phyloP scores from a whole-genome alignment of 1,284 basidiomycete species.

The Microbotryum saponariae region DNA sequence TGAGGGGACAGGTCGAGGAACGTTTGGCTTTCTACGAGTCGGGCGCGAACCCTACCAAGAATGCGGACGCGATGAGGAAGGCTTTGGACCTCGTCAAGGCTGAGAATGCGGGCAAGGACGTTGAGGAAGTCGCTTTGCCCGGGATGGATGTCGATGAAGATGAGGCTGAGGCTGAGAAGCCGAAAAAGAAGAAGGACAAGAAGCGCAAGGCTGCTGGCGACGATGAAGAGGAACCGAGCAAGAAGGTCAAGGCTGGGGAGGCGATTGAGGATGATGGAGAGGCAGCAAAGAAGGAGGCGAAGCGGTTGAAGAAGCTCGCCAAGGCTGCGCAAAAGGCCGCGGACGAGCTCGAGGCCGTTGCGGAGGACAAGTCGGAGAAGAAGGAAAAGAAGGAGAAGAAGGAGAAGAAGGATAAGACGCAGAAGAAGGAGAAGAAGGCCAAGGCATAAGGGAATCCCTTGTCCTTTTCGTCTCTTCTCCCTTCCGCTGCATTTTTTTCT shows the following conservation, averaged over 20 bases:
- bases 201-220: conserved; percentile 16
- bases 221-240: conserved; percentile 6
- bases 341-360: not conserved
- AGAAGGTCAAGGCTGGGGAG: conserved; percentile 6
- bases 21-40: conserved; percentile 84
- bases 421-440: conserved; percentile 5
- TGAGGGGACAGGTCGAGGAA: conserved; percentile 91
- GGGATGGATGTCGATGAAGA: conserved; percentile 28
- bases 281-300: conserved; percentile 3
- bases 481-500: not conserved
- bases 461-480: not conserved
- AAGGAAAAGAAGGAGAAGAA: conserved; percentile 28
- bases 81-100: conserved; percentile 26
- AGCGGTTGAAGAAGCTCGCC: conserved; percentile 5
- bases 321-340: too few relatives aligned
- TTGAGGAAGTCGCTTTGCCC: conserved; percentile 9
- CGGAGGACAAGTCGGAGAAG: conserved; percentile 15
- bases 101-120: conserved; percentile 17
- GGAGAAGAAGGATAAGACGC: conserved; percentile 26
- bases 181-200: conserved; percentile 37
- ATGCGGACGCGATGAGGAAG: conserved; percentile 30
- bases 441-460: not conserved
- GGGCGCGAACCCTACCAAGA: conserved; percentile 36
- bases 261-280: conserved; percentile 11
- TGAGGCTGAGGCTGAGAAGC: conserved; percentile 18